phyloP scores from a whole-genome alignment of 805 yeast species.

The Yamadazyma akitaensis region DNA sequence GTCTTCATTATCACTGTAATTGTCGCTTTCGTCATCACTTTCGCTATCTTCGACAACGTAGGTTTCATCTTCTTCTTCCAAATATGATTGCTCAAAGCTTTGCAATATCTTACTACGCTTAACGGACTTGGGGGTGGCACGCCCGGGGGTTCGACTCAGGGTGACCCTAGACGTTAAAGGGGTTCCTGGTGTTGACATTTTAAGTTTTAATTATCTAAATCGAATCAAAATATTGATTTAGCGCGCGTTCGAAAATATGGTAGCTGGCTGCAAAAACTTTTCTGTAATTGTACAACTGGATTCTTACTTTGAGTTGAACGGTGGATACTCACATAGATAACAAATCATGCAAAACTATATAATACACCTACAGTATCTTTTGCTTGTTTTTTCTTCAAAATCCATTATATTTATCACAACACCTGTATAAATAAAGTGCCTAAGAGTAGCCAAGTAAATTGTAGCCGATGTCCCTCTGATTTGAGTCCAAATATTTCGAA shows the following conservation, averaged over 20 bases:
- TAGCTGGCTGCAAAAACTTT: neutral
- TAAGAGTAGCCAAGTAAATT: neutral
- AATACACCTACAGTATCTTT: no score
- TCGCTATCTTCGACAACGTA: conserved; percentile 23
- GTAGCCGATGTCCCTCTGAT: neutral
- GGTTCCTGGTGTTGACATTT: conserved; percentile 4
- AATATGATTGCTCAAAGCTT: conserved; percentile 26
- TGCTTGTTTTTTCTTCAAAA: no score
- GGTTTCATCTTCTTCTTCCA: conserved; percentile 40
- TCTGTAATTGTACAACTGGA: no score
- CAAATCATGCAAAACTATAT: no score
- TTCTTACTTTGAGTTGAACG: no score
- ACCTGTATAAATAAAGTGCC: neutral
- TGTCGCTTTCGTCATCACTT: conserved; percentile 16
- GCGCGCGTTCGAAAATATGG: neutral
- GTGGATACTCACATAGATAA: no score
- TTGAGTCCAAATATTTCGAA: neutral
- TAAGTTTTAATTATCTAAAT: neutral
- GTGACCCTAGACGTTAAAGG: neutral
- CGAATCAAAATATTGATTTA: neutral
- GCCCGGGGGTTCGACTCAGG: neutral
- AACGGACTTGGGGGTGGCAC: conserved; percentile 12
- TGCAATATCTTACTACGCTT: neutral
- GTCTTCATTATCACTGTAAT: conserved; percentile 6
- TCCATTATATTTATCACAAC: neutral